Evolutionary conservation across 306 rosid genomes (phyloP).

Genomic region (Corylus americana): DNA sequence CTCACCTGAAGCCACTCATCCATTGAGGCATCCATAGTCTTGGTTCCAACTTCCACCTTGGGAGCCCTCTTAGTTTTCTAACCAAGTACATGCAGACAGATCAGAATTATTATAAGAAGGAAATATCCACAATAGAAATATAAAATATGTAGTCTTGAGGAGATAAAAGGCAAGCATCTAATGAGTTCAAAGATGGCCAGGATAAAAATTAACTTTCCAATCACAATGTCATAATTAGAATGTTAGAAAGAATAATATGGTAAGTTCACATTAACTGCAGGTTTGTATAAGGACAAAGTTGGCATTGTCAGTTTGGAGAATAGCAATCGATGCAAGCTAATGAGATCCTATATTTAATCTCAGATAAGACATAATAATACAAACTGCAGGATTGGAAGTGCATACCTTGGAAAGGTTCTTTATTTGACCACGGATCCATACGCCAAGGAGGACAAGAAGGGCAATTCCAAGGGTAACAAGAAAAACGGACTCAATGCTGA

Average conservation of each 20-base stretch:
- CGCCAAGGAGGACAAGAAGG: constrained; percentile 63
- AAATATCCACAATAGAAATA: constrained; percentile 13
- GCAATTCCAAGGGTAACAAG: constrained; percentile 80
- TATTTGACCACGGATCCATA: constrained; percentile 85
- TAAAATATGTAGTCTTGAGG: neutral
- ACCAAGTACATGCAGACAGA: constrained; percentile 22
- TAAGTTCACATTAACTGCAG: neutral
- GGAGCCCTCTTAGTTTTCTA: constrained; percentile 91
- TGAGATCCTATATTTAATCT: neutral
- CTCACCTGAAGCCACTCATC: constrained; percentile 98
- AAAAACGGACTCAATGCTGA: constrained; percentile 82
- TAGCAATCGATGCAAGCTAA: neutral
- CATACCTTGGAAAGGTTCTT: constrained; percentile 83
- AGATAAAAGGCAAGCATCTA: neutral
- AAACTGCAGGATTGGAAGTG: neutral
- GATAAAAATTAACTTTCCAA: neutral
- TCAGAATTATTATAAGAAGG: constrained; percentile 7
- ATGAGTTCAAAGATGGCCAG: neutral
- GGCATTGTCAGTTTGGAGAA: neutral
- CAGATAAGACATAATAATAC: neutral
- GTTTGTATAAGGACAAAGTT: neutral
- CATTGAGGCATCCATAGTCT: constrained; percentile 63
- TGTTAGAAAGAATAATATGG: neutral
- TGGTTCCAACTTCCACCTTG: constrained; percentile 94
- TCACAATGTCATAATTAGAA: neutral